phyloP scores from a whole-genome alignment of 2,329 filamentous ascomycete species.

The Chaetothyriales sp. region DNA sequence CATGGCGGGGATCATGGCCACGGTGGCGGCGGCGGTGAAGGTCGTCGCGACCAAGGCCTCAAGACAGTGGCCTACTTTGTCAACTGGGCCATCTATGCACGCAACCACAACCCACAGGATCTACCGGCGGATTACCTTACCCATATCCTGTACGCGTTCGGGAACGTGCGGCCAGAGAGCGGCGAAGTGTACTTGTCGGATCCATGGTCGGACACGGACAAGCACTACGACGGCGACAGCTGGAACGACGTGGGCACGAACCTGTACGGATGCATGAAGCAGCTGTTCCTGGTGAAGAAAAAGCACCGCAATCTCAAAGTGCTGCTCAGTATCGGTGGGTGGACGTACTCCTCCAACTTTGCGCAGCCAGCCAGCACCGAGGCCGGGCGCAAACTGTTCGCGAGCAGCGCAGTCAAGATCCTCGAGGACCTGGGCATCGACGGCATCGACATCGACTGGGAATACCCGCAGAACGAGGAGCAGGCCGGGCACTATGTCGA shows the following conservation, averaged over 20 bases:
- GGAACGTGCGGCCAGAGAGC: slow-evolving; percentile 61
- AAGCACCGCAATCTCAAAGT: slow-evolving; percentile 61
- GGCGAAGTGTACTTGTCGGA: slow-evolving; percentile 70
- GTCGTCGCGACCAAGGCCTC: slow-evolving; percentile 3
- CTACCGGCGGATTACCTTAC: slow-evolving; percentile 69
- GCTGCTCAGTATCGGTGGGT: slow-evolving; percentile 71
- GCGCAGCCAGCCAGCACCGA: slow-evolving; percentile 45
- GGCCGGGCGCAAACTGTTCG: slow-evolving; percentile 49
- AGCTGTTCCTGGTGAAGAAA: slow-evolving; percentile 63
- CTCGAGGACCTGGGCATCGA: slow-evolving; percentile 66
- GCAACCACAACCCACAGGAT: slow-evolving; percentile 73
- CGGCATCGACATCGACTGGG: slow-evolving; percentile 35
- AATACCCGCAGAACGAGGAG: slow-evolving; percentile 28
- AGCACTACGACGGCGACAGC: slow-evolving; percentile 53
- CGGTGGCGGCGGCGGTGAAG: slow-evolving; percentile 8
- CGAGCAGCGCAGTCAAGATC: slow-evolving; percentile 54
- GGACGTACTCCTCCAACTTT: slow-evolving; percentile 69
- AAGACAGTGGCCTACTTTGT: slow-evolving; percentile 31
- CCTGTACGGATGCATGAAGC: slow-evolving; percentile 63
- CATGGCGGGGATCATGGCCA: not conserved
- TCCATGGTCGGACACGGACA: slow-evolving; percentile 51
- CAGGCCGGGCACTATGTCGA: slow-evolving; percentile 30
- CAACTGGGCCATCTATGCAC: slow-evolving; percentile 58
- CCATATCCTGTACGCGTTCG: slow-evolving; percentile 82
- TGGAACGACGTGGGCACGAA: slow-evolving; percentile 54